Evolutionary conservation across 345 rosid species (phyloP).

Genomic region (Crucihimalaya himalaica): DNA sequence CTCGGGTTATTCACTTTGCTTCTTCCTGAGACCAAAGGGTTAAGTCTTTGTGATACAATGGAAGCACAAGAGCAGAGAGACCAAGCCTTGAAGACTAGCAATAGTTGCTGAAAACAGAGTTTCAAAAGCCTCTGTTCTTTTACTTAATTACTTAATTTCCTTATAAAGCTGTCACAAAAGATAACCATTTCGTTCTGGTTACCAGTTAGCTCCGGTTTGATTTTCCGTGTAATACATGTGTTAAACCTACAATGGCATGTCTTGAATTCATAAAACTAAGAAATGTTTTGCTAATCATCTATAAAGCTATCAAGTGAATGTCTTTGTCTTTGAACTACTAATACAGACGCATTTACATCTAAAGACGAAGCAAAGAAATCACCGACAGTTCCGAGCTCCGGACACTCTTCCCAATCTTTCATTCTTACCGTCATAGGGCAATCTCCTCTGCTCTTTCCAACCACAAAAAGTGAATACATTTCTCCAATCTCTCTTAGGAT

Average conservation of each 20-base stretch:
- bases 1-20: constrained; percentile 36
- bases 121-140: background rate
- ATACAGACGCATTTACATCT: constrained; percentile 57
- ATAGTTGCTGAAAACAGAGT: constrained; percentile 1
- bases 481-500: constrained; percentile 53
- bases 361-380: constrained; percentile 71
- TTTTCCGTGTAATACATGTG: background rate
- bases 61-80: constrained; percentile 43
- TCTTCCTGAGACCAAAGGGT: constrained; percentile 47
- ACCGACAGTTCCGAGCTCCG: constrained; percentile 72
- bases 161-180: background rate
- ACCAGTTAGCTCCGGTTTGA: background rate
- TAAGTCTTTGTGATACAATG: constrained; percentile 45
- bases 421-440: constrained; percentile 57
- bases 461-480: constrained; percentile 61
- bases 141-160: background rate
- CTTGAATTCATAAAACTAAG: background rate
- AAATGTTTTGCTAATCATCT: constrained; percentile 34
- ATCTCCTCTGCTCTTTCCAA: constrained; percentile 62
- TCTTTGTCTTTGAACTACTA: constrained; percentile 71
- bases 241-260: background rate
- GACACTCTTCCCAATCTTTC: constrained; percentile 96
- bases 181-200: background rate
- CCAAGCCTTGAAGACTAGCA: constrained; percentile 20
- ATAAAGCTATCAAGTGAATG: constrained; percentile 35